phyloP scores from a whole-genome alignment of 345 rosid species.

The Citropsis articulata region DNA sequence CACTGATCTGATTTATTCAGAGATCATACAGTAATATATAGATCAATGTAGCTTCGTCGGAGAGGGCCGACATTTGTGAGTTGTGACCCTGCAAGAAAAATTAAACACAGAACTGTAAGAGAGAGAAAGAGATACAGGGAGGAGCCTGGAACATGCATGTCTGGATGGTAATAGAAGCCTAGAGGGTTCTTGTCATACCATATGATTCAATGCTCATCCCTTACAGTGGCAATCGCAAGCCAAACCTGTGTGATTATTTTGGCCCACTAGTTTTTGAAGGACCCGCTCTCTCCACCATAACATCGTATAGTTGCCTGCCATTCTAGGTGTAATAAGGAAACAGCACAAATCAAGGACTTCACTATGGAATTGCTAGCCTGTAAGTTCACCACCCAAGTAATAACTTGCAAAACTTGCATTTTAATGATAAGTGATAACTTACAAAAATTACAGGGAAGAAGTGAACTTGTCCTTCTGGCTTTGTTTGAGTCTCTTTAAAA shows the following conservation, averaged over 20 bases:
- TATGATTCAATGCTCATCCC: not conserved
- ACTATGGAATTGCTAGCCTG: not conserved
- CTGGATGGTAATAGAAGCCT: not conserved
- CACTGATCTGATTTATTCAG: not conserved
- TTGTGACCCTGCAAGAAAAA: not conserved
- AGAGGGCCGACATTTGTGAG: not conserved
- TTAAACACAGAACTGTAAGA: not conserved
- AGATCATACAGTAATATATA: not conserved
- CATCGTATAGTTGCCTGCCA: conserved; percentile 67
- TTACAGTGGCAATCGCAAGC: not conserved
- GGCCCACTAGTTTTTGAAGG: conserved; percentile 64
- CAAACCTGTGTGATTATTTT: conserved; percentile 24
- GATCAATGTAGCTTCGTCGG: not conserved
- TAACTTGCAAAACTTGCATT: not conserved
- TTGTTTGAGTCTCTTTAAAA: conserved; percentile 72
- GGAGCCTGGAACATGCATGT: not conserved
- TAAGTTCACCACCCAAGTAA: not conserved
- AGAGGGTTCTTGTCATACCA: conserved; percentile 3
- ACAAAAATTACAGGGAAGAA: conserved; percentile 80
- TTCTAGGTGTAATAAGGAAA: conserved; percentile 31
- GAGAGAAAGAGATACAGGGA: not conserved
- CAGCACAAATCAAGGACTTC: conserved; percentile 3
- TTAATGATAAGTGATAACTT: conserved; percentile 25
- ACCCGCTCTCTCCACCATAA: conserved; percentile 78
- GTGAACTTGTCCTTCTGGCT: conserved; percentile 83